Percentiles rank a stretch among this genome's conserved stretches.
These are phyloP conservation scores for Thalassiosira hispida DNA, from an alignment of 352 stramenopile species.

Conservation along the genomic window DNA sequence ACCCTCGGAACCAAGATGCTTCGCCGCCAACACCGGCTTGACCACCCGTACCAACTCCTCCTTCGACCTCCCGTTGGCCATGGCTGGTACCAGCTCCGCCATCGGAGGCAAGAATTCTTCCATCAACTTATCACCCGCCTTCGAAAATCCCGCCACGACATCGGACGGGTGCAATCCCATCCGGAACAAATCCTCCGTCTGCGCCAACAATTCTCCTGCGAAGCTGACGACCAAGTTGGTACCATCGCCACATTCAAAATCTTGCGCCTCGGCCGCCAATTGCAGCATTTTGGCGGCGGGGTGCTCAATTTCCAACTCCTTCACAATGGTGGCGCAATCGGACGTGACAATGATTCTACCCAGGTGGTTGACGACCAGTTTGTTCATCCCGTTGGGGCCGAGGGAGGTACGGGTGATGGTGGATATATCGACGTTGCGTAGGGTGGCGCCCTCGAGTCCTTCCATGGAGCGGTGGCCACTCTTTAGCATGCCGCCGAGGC, in stretches of 20 bases:
- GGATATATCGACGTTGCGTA: slow-evolving; percentile 98
- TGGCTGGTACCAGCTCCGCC: slow-evolving; percentile 88
- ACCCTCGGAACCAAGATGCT: slow-evolving; percentile 97
- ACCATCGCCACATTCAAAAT: slow-evolving; percentile 94
- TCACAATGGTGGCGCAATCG: slow-evolving; percentile 99
- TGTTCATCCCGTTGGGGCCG: slow-evolving; percentile 99
- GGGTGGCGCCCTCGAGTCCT: slow-evolving; percentile 92
- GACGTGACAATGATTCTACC: slow-evolving; percentile 99
- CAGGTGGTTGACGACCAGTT: slow-evolving; percentile 99
- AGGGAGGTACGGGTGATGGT: slow-evolving; percentile 97
- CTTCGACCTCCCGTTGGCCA: slow-evolving; percentile 85
- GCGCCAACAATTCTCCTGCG: slow-evolving; percentile 95
- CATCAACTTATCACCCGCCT: slow-evolving; percentile 87
- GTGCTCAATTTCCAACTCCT: slow-evolving; percentile 97
- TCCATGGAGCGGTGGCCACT: slow-evolving; percentile 91
- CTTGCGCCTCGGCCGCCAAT: slow-evolving; percentile 97
- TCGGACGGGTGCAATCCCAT: slow-evolving; percentile 95
- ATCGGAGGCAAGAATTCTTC: slow-evolving; percentile 92
- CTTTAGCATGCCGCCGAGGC: slow-evolving; percentile 97
- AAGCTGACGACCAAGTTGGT: slow-evolving; percentile 98
- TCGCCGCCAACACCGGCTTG: slow-evolving; percentile 94
- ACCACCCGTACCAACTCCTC: slow-evolving; percentile 90
- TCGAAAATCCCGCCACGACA: slow-evolving; percentile 97
- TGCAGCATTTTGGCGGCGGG: slow-evolving; percentile 98
- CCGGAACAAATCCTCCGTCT: slow-evolving; percentile 95